Evolutionary conservation across 2,329 filamentous ascomycete genomes (phyloP).

Genomic region (Aaosphaeria arxii): DNA sequence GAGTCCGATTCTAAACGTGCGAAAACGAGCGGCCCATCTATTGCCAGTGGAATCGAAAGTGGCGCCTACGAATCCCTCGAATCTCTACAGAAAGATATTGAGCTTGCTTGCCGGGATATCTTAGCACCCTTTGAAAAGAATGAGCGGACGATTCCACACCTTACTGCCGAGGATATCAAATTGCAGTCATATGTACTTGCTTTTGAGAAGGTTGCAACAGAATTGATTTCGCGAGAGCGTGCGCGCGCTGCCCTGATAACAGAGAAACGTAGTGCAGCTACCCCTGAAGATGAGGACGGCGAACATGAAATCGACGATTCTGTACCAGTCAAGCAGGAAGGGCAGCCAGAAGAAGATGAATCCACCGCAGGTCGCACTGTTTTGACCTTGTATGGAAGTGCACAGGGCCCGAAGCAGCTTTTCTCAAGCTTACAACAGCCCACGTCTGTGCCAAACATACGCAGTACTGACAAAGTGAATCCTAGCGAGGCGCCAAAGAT

Average conservation of each 20-base stretch:
- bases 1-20: conserved; percentile 46
- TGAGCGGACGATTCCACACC: conserved; percentile 17
- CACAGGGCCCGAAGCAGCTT: conserved; percentile 70
- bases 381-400: conserved; percentile 74
- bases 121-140: conserved; percentile 29
- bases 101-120: conserved; percentile 38
- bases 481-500: conserved; percentile 39
- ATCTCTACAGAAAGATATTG: conserved; percentile 43
- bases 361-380: conserved; percentile 53
- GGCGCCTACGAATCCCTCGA: conserved; percentile 41
- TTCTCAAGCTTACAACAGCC: conserved; percentile 78
- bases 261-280: conserved; percentile 1
- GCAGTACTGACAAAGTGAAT: no score
- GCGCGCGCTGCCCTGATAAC: conserved; percentile 11
- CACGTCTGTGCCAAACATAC: conserved; percentile 29
- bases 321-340: background rate
- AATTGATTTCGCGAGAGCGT: conserved; percentile 27
- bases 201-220: conserved; percentile 30
- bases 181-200: conserved; percentile 31
- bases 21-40: conserved; percentile 36
- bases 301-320: conserved; percentile 3
- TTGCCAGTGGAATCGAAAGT: conserved; percentile 33
- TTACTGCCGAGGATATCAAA: conserved; percentile 33
- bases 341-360: conserved; percentile 19
- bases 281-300: background rate